Percentiles rank a stretch among this genome's conserved stretches.
Evolutionary conservation across 1,139 yeast genomes (phyloP).

Genomic region (Ogataea hybrid): DNA sequence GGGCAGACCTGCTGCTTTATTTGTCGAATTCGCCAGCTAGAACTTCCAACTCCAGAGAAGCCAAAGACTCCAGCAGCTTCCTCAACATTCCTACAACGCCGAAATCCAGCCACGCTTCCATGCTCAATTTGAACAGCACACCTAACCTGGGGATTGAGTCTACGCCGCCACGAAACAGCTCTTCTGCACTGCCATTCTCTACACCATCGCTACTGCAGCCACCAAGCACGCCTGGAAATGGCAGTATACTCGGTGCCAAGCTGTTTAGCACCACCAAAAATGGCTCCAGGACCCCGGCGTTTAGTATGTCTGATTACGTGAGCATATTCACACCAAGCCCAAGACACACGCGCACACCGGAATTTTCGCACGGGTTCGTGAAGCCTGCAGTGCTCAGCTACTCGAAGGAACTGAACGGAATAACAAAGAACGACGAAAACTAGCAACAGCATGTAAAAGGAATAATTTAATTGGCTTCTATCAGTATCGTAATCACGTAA

Average conservation of each 20-base stretch:
- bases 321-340: constrained; percentile 79
- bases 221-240: constrained; percentile 9
- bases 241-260: constrained; percentile 9
- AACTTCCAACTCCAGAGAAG: constrained; percentile 44
- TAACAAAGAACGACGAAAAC: constrained; percentile 11
- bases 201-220: constrained; percentile 20
- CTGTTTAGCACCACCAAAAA: constrained; percentile 11
- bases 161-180: constrained; percentile 23
- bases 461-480: constrained; percentile 1
- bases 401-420: constrained; percentile 24
- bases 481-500: background rate
- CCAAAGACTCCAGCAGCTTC: constrained; percentile 18
- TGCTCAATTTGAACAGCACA: constrained; percentile 18
- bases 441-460: background rate
- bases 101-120: constrained; percentile 20
- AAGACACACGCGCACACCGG: constrained; percentile 32
- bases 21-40: constrained; percentile 81
- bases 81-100: constrained; percentile 34
- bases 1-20: constrained; percentile 79
- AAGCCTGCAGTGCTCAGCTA: constrained; percentile 20
- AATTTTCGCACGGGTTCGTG: constrained; percentile 18
- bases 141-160: constrained; percentile 26
- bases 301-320: constrained; percentile 80
- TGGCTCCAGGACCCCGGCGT: constrained; percentile 59
- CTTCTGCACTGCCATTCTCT: constrained; percentile 19